These are phyloP conservation scores for Ramalina peruviana DNA, from an alignment of 495 filamentous ascomycete species.

Conservation along the genomic window DNA sequence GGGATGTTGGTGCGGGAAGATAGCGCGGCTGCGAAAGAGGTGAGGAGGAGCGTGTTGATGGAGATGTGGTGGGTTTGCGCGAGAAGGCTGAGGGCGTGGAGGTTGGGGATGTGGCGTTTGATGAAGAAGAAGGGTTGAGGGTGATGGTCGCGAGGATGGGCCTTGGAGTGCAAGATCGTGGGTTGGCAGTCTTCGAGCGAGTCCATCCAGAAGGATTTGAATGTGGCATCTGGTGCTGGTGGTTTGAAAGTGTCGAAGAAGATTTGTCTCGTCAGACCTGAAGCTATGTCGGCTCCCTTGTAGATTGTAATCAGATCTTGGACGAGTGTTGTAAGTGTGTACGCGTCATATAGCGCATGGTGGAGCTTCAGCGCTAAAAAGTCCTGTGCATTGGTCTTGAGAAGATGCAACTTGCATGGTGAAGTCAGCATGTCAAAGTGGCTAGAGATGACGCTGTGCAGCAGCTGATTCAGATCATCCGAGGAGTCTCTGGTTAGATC, in stretches of 20 bases:
- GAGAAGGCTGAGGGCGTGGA: slow-evolving; percentile 7
- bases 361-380: slow-evolving; percentile 21
- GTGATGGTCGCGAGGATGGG: neutral
- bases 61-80: slow-evolving; percentile 13
- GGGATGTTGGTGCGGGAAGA: slow-evolving; percentile 11
- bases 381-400: slow-evolving; percentile 16
- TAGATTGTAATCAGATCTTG: slow-evolving; percentile 21
- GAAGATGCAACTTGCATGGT: slow-evolving; percentile 17
- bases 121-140: neutral
- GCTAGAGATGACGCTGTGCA: slow-evolving; percentile 13
- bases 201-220: slow-evolving; percentile 5
- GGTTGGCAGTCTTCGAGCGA: neutral
- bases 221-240: neutral
- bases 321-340: slow-evolving; percentile 21
- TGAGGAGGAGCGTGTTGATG: slow-evolving; percentile 21
- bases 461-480: neutral
- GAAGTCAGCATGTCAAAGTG: slow-evolving; percentile 20
- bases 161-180: slow-evolving; percentile 3
- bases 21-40: slow-evolving; percentile 19
- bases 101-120: neutral
- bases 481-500: neutral
- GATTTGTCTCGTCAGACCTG: slow-evolving; percentile 11
- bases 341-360: slow-evolving; percentile 26
- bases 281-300: neutral
- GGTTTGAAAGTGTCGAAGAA: slow-evolving; percentile 16